A percentile compares a stretch with the other conserved stretches of the same genome.
phyloP scores from a whole-genome alignment of 164 flowering plant genomes.

The Euptelea pleiosperma region DNA sequence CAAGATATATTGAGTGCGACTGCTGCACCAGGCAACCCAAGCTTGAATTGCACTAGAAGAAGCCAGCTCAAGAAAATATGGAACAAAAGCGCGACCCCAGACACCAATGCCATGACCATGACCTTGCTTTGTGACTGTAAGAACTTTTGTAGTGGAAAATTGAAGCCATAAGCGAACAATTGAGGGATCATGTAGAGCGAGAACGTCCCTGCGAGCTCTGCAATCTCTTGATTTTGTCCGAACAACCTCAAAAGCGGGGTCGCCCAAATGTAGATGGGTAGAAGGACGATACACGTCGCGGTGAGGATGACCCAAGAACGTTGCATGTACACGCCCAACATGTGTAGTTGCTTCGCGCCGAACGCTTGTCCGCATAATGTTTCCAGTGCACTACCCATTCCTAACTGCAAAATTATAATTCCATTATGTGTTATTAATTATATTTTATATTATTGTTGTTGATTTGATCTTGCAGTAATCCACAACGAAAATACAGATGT shows the following conservation, averaged over 20 bases:
- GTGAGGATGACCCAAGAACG: constrained; percentile 38
- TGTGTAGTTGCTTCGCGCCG: constrained; percentile 31
- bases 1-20: constrained; percentile 12
- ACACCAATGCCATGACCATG: constrained; percentile 34
- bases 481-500: too few species aligned
- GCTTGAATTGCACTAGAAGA: constrained; percentile 22
- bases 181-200: constrained; percentile 27
- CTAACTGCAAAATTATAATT: constrained; percentile 42
- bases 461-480: too few species aligned
- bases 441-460: too few species aligned
- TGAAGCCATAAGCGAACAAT: constrained; percentile 25
- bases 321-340: constrained; percentile 40
- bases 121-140: constrained; percentile 36
- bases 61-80: constrained; percentile 39
- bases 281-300: constrained; percentile 6
- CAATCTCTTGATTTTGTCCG: constrained; percentile 23
- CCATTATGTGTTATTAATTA: too few species aligned
- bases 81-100: constrained; percentile 21
- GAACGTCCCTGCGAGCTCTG: constrained; percentile 26
- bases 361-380: constrained; percentile 33
- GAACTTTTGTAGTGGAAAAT: constrained; percentile 31
- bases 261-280: constrained; percentile 24
- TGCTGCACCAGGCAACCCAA: constrained; percentile 19
- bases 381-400: constrained; percentile 63
- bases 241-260: constrained; percentile 20